phyloP scores from a whole-genome alignment of 2,329 filamentous ascomycete species.

The Cadophora gregata region DNA sequence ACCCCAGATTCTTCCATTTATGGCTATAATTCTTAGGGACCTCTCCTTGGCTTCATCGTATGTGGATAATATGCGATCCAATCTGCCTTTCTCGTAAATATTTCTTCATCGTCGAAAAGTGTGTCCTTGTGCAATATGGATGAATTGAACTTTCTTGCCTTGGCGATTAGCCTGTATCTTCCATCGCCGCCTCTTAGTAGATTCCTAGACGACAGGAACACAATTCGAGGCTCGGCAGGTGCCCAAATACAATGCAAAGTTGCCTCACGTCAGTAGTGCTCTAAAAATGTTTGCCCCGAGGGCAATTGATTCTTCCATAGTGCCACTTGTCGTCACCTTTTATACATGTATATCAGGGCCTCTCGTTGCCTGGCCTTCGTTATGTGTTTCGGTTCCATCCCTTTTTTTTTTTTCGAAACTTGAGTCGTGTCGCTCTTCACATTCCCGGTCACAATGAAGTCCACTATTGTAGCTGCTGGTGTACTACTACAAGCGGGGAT shows the following conservation, averaged over 20 bases:
- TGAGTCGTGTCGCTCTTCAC: neutral
- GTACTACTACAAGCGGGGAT: slow-evolving; percentile 13
- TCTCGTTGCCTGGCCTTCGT: neutral
- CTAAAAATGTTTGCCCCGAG: neutral
- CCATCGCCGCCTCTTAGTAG: slow-evolving; percentile 1
- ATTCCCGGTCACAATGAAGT: slow-evolving; percentile 2
- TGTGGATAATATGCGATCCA: neutral
- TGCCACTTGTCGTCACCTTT: neutral
- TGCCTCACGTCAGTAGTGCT: neutral
- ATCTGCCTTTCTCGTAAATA: neutral
- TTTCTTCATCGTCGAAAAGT: neutral
- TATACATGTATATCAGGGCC: slow-evolving; percentile 8
- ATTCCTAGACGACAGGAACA: neutral
- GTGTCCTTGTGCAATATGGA: neutral
- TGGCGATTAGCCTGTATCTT: slow-evolving; percentile 17
- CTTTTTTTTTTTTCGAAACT: slow-evolving; percentile 5
- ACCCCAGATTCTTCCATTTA: slow-evolving; percentile 8
- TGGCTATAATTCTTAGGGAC: neutral
- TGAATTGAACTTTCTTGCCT: neutral
- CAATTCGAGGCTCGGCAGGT: neutral
- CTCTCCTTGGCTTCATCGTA: neutral
- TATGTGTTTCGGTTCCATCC: neutral
- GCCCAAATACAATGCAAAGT: slow-evolving; percentile 1
- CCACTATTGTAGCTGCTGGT: neutral
- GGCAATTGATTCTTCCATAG: slow-evolving; percentile 6